Evolutionary conservation across 306 rosid species (phyloP), one percentile per base, ranked within the genome.

Genomic region (Vigna reflexopilosa): DNA sequence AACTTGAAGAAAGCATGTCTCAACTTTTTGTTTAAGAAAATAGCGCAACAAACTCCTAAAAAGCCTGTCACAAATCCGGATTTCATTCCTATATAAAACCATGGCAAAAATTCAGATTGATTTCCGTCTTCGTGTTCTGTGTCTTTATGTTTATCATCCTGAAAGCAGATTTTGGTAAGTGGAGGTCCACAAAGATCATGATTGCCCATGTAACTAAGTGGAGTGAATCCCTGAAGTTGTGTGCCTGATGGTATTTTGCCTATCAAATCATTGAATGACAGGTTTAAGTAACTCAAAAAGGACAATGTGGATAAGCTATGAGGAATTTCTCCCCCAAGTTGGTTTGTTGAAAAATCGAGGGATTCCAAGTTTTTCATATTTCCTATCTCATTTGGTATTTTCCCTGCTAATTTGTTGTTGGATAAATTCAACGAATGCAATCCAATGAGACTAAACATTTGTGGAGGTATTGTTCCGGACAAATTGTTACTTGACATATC

Each of bases 171-270:
- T 55, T 55, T 20, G 20, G 61, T 19, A 55, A 55, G 61, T 19
- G 61, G 61, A 3, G 61, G 32, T 55, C 61, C 61, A 55, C 30
- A 55, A 2, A 55, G 61, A 55, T 55, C 12, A 19, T 1, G 72
- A 78, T 78, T 78, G 3, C 77, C 82, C 6, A 45, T 69, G 10
- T 78, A 78, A 20, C 71, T 69, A 0, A 59, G 20, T 3, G 63
- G 2, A 6, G 15, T 10, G 8, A 67, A 67, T 1, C 82, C 3
- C 1, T 76, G 80, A 26, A 80, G 51, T 15, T 80, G 83, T 3
- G 83, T 59, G 3, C 75, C 67, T 2, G 44, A 16, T 16, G 87
- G 85, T 3, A 83, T 80, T 80, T 50, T 20, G 6, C 89, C 85
- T 0, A 0, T 26, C 17, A 80, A 70, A 58, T 69, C 22, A 49